Percentiles rank a stretch among this genome's conserved stretches.
phyloP scores from a whole-genome alignment of 169 alveolate species.

The Theileria annulata region DNA sequence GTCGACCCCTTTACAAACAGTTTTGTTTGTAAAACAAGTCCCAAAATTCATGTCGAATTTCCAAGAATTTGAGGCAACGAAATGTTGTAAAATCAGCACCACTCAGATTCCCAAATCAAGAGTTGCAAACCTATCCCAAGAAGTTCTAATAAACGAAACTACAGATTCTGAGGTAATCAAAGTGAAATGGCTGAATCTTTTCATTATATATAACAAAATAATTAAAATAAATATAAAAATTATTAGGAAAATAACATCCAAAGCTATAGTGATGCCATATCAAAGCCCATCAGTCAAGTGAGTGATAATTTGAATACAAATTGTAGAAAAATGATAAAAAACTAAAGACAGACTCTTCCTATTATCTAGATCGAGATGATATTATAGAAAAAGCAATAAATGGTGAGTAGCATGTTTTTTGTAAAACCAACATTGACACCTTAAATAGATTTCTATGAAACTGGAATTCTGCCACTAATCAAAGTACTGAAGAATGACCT shows the following conservation, averaged over 20 bases:
- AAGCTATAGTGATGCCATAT: background rate
- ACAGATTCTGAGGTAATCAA: constrained; percentile 16
- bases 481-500: constrained; percentile 12
- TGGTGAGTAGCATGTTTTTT: background rate
- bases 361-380: constrained; percentile 4
- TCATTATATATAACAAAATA: background rate
- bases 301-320: background rate
- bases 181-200: background rate
- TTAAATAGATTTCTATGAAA: constrained; percentile 17
- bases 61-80: background rate
- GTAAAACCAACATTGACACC: background rate
- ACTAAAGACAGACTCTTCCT: background rate
- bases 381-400: background rate
- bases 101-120: constrained; percentile 1
- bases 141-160: constrained; percentile 7
- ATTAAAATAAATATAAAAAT: background rate
- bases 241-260: constrained; percentile 7
- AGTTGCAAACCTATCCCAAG: background rate
- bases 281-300: background rate
- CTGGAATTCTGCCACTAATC: constrained; percentile 10
- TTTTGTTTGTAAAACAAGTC: background rate
- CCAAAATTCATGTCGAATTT: background rate
- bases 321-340: background rate
- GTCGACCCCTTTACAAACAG: background rate
- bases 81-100: background rate